A percentile compares a stretch with the other conserved stretches of the same genome.
Conservation (phyloP, 768 basidiomycete species). For the Mycena maculata region DNA sequence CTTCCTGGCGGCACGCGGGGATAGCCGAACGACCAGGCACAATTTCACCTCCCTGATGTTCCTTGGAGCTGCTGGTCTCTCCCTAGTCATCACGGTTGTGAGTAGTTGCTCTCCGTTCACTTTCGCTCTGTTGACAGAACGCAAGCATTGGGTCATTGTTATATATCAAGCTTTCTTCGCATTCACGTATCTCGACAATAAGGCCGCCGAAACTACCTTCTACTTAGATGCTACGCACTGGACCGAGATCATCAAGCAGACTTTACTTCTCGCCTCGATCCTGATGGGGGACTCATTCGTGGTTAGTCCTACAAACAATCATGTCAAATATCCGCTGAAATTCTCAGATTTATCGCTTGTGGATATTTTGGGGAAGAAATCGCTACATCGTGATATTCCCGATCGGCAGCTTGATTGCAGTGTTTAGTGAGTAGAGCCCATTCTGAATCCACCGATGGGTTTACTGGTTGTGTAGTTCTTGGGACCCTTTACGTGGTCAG, state of each 20-base stretch:
- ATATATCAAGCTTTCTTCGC: conserved; percentile 11
- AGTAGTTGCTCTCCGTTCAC: conserved; percentile 8
- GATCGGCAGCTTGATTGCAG: conserved; percentile 7
- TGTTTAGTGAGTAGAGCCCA: conserved; percentile 5
- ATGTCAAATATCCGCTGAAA: conserved; percentile 5
- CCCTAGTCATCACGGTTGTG: conserved; percentile 13
- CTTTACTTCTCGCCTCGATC: neutral
- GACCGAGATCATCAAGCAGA: conserved; percentile 11
- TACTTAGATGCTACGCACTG: conserved; percentile 14
- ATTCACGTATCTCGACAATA: conserved; percentile 11
- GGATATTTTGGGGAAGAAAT: conserved; percentile 17
- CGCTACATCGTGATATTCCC: conserved; percentile 17
- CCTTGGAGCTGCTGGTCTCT: conserved; percentile 15
- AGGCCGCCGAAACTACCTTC: conserved; percentile 16
- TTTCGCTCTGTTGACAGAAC: conserved; percentile 8
- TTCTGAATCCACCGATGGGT: conserved; percentile 3
- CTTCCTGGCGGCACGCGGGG: conserved; percentile 15
- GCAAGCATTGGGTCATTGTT: conserved; percentile 17
- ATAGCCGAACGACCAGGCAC: conserved; percentile 6
- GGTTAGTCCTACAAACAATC: conserved; percentile 3
- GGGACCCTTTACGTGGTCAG: conserved; percentile 7
- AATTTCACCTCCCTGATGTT: conserved; percentile 18
- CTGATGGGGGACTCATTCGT: conserved; percentile 10
- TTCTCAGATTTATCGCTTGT: conserved; percentile 20
- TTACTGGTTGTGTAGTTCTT: conserved; percentile 16